Conservation (phyloP, 2,329 filamentous ascomycete genomes). For the Verticillium nonalfalfae region DNA sequence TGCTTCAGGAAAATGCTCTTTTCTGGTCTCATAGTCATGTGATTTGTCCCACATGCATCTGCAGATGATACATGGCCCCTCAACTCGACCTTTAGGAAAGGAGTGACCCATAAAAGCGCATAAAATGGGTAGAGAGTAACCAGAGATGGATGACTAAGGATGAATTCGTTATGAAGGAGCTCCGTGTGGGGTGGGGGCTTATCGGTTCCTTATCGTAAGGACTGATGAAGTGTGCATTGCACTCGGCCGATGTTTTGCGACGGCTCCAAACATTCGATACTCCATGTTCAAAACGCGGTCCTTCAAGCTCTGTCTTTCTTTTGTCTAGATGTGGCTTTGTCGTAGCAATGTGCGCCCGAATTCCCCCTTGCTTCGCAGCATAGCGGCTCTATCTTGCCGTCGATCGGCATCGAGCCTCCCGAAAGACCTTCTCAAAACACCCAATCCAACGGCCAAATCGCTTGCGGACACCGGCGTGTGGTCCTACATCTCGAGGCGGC, state of each 20-base stretch:
- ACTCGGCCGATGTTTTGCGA: background rate
- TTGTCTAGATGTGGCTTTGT: conserved; percentile 1
- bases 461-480: background rate
- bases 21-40: no score
- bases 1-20: no score
- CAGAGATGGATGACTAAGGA: background rate
- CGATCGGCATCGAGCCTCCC: background rate
- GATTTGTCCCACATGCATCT: no score
- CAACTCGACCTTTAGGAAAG: background rate
- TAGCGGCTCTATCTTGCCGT: background rate
- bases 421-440: background rate
- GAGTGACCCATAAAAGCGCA: background rate
- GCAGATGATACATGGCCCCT: no score
- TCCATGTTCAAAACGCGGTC: background rate
- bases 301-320: background rate
- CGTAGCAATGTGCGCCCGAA: background rate
- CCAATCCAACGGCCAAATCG: background rate
- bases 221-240: background rate
- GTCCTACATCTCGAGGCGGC: background rate
- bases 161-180: background rate
- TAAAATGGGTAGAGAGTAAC: no score
- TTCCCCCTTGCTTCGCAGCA: background rate
- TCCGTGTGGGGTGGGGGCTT: background rate
- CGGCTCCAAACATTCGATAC: background rate
- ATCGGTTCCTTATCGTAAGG: background rate